Evolutionary conservation across 2,329 filamentous ascomycete genomes (phyloP).

Genomic region (Fusarium sp.): DNA sequence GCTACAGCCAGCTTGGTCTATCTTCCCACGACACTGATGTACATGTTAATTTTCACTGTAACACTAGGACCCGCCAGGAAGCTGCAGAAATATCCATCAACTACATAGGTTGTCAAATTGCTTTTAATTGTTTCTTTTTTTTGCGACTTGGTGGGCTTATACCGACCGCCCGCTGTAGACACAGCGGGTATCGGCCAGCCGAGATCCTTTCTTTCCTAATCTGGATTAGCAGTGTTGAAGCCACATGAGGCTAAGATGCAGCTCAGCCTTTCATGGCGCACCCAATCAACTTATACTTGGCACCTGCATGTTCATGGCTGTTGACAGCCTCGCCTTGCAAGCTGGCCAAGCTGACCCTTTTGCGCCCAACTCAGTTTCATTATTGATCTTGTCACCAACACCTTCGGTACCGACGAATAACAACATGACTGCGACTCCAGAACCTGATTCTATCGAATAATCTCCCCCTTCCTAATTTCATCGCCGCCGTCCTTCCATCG

Average conservation of each 20-base stretch:
- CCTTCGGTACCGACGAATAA: conserved; percentile 11
- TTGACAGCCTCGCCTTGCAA: conserved; percentile 45
- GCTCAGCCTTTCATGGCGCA: neutral
- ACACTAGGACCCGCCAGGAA: conserved; percentile 7
- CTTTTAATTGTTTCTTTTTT: neutral
- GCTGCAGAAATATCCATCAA: conserved; percentile 22
- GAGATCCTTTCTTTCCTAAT: conserved; percentile 18
- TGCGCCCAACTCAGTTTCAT: conserved; percentile 31
- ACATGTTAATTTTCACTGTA: conserved; percentile 1
- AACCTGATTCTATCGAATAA: conserved; percentile 14
- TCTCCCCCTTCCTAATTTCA: conserved; percentile 1
- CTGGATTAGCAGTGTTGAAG: conserved; percentile 3
- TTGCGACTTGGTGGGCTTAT: conserved; percentile 8
- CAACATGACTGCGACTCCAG: conserved; percentile 24
- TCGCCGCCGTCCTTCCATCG: conserved; percentile 38
- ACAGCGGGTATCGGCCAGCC: conserved; percentile 14
- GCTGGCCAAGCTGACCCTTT: conserved; percentile 44
- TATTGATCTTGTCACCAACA: conserved; percentile 11
- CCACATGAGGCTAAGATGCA: conserved; percentile 29
- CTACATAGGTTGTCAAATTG: conserved; percentile 1
- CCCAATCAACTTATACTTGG: conserved; percentile 34
- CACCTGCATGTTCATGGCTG: conserved; percentile 17
- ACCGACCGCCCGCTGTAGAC: neutral
- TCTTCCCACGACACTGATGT: conserved; percentile 21
- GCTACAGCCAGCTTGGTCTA: neutral